Evolutionary conservation across 768 basidiomycete species (phyloP), one percentile per base, ranked within the genome.

Genomic region (Lactarius hengduanensis): DNA sequence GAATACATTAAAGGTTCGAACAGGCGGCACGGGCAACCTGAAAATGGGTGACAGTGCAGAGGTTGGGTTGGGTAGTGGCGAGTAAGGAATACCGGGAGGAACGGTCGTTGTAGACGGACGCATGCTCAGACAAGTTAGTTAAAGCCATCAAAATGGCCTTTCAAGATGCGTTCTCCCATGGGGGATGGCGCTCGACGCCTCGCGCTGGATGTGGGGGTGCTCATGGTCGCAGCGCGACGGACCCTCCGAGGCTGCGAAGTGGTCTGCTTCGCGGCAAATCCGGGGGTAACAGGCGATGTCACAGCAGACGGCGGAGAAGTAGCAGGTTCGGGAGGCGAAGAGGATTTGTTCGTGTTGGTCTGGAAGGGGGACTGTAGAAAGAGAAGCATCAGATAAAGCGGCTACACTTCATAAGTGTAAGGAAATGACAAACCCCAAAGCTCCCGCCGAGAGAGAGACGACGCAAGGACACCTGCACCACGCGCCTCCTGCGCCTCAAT

Each of bases 71-170:
- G 53, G 45, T 18, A 10, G 30, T 32, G 59, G 30, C 4, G 32
- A 38, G 40, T 7, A 55, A 62, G 11, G 45, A 65, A 28, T 55
- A 53, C 28, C n/a, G 45, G 32, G 40, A 32, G 57, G 28, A 26
- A 34, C 16, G 40, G 41, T 3, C 20, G 11, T 36, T 0, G 38
- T 34, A 10, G 34, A 34, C 9, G 30, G 34, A 41, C 28, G 38
- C 26, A 16, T 20, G 59, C n/a, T 13, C 2, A 28, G 18, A 54
- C 54, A 59, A 58, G 11, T 63, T 64, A 92, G 73, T 91, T 90
- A 81, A 94, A 94, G 58, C 92, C 89, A 73, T 94, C 92, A 71
- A 94, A 94, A 72, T 94, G 92, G 10, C 92, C 92, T 80, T 91
- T 94, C 71, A 94, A 83, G 67, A 94, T 93, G 65, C 92, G 82